Base-by-base conservation (phyloP, 2,329 filamentous ascomycete genomes). In the Capronia epimyces region DNA sequence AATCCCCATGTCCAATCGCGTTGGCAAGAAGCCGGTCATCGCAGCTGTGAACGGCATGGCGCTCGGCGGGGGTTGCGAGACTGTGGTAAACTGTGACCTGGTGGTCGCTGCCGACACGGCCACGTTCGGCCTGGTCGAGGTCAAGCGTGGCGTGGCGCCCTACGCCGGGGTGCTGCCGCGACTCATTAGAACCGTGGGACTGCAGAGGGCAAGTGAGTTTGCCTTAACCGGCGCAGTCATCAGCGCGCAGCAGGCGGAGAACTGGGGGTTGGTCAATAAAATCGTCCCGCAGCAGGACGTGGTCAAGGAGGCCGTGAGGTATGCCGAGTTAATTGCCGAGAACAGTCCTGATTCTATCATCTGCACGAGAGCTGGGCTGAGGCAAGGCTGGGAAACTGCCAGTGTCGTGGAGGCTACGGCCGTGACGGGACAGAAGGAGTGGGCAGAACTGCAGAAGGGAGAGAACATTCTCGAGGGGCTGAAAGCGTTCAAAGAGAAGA, bases 391-490 rank as follows among this genome's bases (percentile, higher is more conserved):
- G 84, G 85, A 87, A 59, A 77, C 75, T 1, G 68, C 83, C 16
- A 79, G 82, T 8, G 84, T 81, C 0, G 79, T 82, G 64, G 75
- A 78, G 56, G 83, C 71, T 8, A 86, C 82, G 21, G 71, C 70
- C 50, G 71, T 71, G 50, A 64, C 78, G 56, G 81, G 84, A 58
- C 89, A 90, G 66, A 81, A 87, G 7, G 40, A 50, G 34, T 50
- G 39, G 39, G 44, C 48, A 3, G 41, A 51, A 27, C 39, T 59
- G 5, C 39, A 43, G 16, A 41, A 39, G 5, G 53, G 53, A 10
- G 82, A 86, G 59, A 91, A 91, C 66, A 82, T 88, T 69, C 78
- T 76, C 48, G 86, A 90, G 68, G 87, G 87, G 0, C 72, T 90
- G 16, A 72, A 66, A 68, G 86, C 85, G 54, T 91, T 91, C 71